Evolutionary conservation across 177 flowering plant species (phyloP).

Genomic region (Vitis hybrid): DNA sequence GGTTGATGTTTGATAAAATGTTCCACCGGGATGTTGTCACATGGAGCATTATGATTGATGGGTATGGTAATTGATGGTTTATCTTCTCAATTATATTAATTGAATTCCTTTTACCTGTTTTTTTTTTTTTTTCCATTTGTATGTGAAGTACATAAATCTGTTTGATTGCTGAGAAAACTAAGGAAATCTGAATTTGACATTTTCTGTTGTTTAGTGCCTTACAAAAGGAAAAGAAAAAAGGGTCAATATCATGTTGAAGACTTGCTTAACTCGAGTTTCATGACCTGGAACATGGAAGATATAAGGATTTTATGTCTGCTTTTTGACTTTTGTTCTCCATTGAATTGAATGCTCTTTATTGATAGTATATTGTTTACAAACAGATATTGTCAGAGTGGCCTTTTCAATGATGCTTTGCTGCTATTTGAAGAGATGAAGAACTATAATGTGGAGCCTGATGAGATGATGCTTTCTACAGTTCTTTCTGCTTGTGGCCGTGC

Average conservation of each 20-base stretch:
- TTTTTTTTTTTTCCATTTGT: background rate
- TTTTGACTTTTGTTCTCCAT: background rate
- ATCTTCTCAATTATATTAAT: too few species aligned
- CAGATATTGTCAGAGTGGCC: constrained; percentile 54
- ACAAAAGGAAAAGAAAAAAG: too few species aligned
- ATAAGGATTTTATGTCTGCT: too few species aligned
- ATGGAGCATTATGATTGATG: constrained; percentile 72
- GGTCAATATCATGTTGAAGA: too few species aligned
- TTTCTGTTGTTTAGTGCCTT: too few species aligned
- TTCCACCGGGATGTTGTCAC: constrained; percentile 54
- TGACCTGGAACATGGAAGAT: too few species aligned
- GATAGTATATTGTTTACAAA: constrained; percentile 1
- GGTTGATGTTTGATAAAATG: constrained; percentile 78
- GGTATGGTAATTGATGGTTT: constrained; percentile 35
- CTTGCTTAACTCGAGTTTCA: too few species aligned
- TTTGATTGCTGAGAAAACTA: too few species aligned
- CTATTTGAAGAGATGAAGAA: constrained; percentile 72
- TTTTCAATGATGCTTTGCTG: constrained; percentile 45
- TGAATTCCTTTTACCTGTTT: too few species aligned
- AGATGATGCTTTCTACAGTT: constrained; percentile 45
- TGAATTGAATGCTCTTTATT: background rate
- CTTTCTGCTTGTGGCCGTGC: constrained; percentile 66
- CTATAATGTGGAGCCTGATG: constrained; percentile 52
- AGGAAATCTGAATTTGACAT: too few species aligned
- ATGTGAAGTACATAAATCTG: too few species aligned